Evolutionary conservation across 176 grass and related monocot genomes (phyloP), one percentile per base, ranked within the genome.

Genomic region (Thalia dealbata): DNA sequence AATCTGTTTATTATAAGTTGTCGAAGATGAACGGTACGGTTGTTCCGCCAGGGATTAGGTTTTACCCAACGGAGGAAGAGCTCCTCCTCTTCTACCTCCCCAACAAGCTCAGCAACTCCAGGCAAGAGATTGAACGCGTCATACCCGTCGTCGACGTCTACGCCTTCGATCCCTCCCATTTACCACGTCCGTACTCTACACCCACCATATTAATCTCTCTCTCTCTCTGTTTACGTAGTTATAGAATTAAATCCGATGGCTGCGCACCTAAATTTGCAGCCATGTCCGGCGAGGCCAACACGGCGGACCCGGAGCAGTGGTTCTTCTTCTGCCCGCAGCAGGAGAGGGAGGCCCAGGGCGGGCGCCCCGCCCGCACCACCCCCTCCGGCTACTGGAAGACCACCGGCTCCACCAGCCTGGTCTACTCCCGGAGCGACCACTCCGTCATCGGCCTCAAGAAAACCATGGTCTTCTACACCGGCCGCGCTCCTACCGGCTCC

Each of bases 11-110:
- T n/a, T n/a, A n/a, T n/a, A n/a, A n/a, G n/a, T n/a, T n/a, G n/a
- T n/a, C 32, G 32, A 38, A 38, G 4, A 38, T 38, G 32, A 38
- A 4, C 4, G 32, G 4, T 38, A 38, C 32, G 1, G 32, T 4
- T 38, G 5, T 78, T 38, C 85, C 87, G 12, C 95, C 83, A 8
- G 95, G 95, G 14, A 91, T 79, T 79, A 79, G 95, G 16, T 99
- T 99, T 81, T 99, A 86, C 77, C 95, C 95, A n/a, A 99, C 95
- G 18, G 95, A 99, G 79, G 95, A 99, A 74, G 95, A 99, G 79
- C 80, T 99, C 23, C 69, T 99, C 68, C 78, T 75, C 67, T 99
- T 99, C 90, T 99, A 91, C 82, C 95, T 99, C 23, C 85, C 78
- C 27, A 88, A 99, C 95, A 99, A 91, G 82, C 74, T 99, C 35